Evolutionary conservation across 2,329 filamentous ascomycete species (phyloP).

Genomic region (Calonectria honghensis): DNA sequence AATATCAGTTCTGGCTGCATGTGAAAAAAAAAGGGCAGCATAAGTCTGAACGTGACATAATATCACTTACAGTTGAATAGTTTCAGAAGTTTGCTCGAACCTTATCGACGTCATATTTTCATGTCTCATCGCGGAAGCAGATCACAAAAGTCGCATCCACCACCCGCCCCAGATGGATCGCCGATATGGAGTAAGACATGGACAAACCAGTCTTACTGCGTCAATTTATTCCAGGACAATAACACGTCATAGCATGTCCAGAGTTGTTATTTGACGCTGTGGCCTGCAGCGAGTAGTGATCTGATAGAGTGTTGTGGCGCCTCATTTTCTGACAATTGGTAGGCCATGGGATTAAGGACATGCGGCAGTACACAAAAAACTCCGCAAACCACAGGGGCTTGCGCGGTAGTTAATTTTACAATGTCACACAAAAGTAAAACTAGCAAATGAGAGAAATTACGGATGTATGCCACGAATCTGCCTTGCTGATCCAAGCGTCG

Average conservation of each 20-base stretch:
- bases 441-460: not conserved
- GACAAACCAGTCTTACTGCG: not conserved
- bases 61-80: not conserved
- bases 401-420: too few relatives aligned
- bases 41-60: not conserved
- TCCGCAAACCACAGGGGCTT: not conserved
- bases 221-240: not conserved
- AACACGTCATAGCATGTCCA: not conserved
- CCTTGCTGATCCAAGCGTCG: not conserved
- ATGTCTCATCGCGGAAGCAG: too few relatives aligned
- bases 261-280: not conserved
- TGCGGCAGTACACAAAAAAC: not conserved
- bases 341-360: not conserved
- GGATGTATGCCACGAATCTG: not conserved
- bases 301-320: not conserved
- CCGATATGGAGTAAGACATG: not conserved
- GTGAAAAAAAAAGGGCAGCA: not conserved
- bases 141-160: not conserved
- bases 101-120: not conserved
- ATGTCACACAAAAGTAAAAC: not conserved
- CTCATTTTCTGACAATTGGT: not conserved
- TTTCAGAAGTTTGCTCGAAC: too few relatives aligned
- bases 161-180: not conserved
- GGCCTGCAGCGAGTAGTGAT: not conserved
- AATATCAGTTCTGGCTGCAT: not conserved